Conservation (phyloP, 2,329 filamentous ascomycete species). For the Zasmidium citrigriseum region DNA sequence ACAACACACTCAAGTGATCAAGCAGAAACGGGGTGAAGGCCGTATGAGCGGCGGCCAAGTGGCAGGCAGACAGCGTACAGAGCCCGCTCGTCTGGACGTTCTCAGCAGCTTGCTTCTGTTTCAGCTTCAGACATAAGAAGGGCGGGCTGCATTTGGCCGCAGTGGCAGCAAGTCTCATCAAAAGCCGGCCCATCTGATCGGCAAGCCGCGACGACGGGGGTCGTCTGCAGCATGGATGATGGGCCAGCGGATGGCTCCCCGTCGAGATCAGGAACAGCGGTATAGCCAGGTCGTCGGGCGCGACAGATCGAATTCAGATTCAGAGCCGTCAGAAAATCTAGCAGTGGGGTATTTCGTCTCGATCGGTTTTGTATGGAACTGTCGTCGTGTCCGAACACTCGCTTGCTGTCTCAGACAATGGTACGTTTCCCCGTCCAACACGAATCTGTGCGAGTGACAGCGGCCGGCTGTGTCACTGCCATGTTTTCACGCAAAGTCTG, state of each 20-base stretch:
- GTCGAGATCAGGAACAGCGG: constrained; percentile 9
- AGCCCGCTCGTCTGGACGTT: constrained; percentile 6
- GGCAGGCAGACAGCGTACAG: constrained; percentile 3
- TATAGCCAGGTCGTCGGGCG: constrained; percentile 20
- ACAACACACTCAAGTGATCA: constrained; percentile 8
- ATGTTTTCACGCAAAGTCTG: no score
- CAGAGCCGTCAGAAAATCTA: constrained; percentile 5
- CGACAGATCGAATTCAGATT: constrained; percentile 4
- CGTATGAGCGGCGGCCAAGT: constrained; percentile 13
- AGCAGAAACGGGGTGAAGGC: constrained; percentile 20
- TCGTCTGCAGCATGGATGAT: neutral
- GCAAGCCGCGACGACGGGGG: neutral
- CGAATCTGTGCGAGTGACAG: constrained; percentile 5
- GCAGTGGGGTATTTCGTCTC: neutral
- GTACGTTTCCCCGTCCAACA: neutral
- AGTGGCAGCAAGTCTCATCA: no score
- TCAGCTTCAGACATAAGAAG: constrained; percentile 15
- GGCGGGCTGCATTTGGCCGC: constrained; percentile 18
- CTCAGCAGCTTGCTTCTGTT: constrained; percentile 10
- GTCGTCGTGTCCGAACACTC: neutral
- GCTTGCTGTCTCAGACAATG: neutral
- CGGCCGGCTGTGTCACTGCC: neutral
- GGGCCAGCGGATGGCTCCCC: neutral
- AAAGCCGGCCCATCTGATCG: constrained; percentile 9
- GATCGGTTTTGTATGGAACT: neutral